Percentiles rank a stretch among this genome's conserved stretches.
Evolutionary conservation across 148 eudicot species (phyloP).

Genomic region (Rhododendron vialii): DNA sequence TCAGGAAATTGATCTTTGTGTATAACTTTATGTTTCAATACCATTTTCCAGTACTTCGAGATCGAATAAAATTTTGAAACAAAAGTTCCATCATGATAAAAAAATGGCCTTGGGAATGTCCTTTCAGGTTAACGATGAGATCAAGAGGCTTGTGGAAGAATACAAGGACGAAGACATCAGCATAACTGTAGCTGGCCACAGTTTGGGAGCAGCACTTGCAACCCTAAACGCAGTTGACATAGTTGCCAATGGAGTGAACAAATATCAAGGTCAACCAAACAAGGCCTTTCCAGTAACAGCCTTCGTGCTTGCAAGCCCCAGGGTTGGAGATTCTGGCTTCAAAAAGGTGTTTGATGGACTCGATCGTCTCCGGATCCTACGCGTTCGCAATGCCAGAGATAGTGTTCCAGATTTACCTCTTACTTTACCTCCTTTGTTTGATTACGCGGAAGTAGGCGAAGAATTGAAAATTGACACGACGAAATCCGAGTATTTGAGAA

Average conservation of each 20-base stretch:
- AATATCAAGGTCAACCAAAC: neutral
- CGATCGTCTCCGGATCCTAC: slow-evolving; percentile 25
- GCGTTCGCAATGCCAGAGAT: slow-evolving; percentile 34
- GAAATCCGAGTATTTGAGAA: slow-evolving; percentile 43
- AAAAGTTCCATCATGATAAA: neutral
- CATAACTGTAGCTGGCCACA: slow-evolving; percentile 59
- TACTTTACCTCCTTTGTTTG: neutral
- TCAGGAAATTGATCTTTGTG: too few relatives aligned
- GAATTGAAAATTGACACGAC: slow-evolving; percentile 45
- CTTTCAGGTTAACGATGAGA: slow-evolving; percentile 47
- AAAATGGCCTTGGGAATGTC: too few relatives aligned
- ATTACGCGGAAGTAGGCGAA: slow-evolving; percentile 47
- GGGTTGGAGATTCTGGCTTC: slow-evolving; percentile 51
- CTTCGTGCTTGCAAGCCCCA: neutral
- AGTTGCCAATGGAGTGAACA: slow-evolving; percentile 38
- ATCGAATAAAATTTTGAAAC: too few relatives aligned
- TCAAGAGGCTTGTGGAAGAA: slow-evolving; percentile 33
- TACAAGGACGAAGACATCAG: slow-evolving; percentile 14
- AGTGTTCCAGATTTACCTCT: slow-evolving; percentile 45
- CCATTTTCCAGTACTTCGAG: too few relatives aligned
- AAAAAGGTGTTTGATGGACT: slow-evolving; percentile 16
- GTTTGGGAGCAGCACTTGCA: slow-evolving; percentile 51
- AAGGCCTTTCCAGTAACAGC: slow-evolving; percentile 48
- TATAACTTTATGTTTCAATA: too few relatives aligned
- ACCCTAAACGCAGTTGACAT: slow-evolving; percentile 60